Evolutionary conservation across 495 filamentous ascomycete species (phyloP).

Genomic region (Lichenothelia convexa): DNA sequence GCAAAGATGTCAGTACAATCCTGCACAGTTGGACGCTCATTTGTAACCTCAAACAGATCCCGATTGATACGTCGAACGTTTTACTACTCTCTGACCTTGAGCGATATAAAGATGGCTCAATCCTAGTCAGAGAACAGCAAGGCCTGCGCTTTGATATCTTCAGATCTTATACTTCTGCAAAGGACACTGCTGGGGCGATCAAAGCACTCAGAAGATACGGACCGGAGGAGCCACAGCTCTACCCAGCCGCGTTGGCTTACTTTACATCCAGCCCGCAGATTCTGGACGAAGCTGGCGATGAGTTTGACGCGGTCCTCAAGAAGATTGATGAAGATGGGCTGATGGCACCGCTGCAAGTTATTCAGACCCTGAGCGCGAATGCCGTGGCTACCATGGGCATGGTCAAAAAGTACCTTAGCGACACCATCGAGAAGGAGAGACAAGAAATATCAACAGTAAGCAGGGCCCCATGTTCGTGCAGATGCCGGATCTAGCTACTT

Average conservation of each 20-base stretch:
- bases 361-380: slow-evolving; percentile 74
- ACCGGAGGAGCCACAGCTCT: slow-evolving; percentile 76
- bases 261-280: slow-evolving; percentile 71
- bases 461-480: no score
- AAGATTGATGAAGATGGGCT: slow-evolving; percentile 80
- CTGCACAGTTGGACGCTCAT: no score
- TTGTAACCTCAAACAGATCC: slow-evolving; percentile 34
- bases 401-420: slow-evolving; percentile 78
- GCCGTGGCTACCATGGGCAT: slow-evolving; percentile 91
- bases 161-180: slow-evolving; percentile 83
- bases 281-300: slow-evolving; percentile 74
- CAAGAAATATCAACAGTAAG: slow-evolving; percentile 56
- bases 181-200: slow-evolving; percentile 80
- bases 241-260: slow-evolving; percentile 81
- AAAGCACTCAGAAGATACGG: slow-evolving; percentile 82
- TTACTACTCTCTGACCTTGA: slow-evolving; percentile 83
- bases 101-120: slow-evolving; percentile 76
- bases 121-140: slow-evolving; percentile 81
- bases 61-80: slow-evolving; percentile 88
- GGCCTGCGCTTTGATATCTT: slow-evolving; percentile 90
- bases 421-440: slow-evolving; percentile 74
- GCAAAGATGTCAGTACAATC: slow-evolving; percentile 42
- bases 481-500: no score
- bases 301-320: slow-evolving; percentile 58
- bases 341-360: slow-evolving; percentile 92